Percentiles rank a stretch among this genome's conserved stretches.
Evolutionary conservation across 768 basidiomycete species (phyloP).

Genomic region (Tulasnella sp.): DNA sequence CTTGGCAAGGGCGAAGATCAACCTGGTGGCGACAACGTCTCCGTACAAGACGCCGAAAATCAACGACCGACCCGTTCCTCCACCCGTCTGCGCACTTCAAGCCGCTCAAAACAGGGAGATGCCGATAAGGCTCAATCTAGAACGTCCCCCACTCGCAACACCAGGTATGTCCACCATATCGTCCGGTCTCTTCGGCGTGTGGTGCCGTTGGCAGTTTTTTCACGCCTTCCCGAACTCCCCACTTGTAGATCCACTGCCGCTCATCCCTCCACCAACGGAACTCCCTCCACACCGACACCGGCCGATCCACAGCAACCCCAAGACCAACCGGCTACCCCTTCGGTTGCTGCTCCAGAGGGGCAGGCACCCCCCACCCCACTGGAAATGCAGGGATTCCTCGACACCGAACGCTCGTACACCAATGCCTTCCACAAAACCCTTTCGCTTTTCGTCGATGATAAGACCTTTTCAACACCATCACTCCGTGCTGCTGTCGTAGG

Average conservation of each 20-base stretch:
- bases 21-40: constrained; percentile 12
- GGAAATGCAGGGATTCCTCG: constrained; percentile 25
- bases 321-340: background rate
- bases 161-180: background rate
- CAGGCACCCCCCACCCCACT: constrained; percentile 12
- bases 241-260: constrained; percentile 14
- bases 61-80: constrained; percentile 11
- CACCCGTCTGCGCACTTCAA: constrained; percentile 11
- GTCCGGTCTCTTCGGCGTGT: background rate
- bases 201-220: background rate
- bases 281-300: constrained; percentile 8
- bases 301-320: background rate
- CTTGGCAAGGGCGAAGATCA: constrained; percentile 16
- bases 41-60: constrained; percentile 11
- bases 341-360: background rate
- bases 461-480: constrained; percentile 26
- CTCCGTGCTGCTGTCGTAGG: constrained; percentile 26
- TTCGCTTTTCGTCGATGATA: constrained; percentile 27
- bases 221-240: constrained; percentile 5
- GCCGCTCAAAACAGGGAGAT: constrained; percentile 11
- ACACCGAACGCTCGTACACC: constrained; percentile 27
- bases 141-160: background rate
- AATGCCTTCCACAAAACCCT: constrained; percentile 29
- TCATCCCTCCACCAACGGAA: background rate
- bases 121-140: constrained; percentile 5